A percentile compares a stretch with the other conserved stretches of the same genome.
phyloP scores from a whole-genome alignment of 78 protist species.

The slime mould (Dictyostelium discoideum) region DNA sequence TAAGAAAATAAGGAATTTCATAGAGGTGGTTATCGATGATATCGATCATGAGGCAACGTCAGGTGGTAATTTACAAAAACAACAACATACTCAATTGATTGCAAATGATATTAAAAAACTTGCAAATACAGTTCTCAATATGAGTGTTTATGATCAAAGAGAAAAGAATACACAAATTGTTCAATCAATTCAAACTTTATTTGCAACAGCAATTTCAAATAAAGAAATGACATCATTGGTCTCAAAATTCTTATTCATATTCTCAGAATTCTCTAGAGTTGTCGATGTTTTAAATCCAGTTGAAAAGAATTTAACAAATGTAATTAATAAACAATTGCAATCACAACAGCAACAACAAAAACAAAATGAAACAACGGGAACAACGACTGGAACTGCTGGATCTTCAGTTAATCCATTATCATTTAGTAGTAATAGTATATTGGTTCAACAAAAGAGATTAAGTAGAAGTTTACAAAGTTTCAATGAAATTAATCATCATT shows the following conservation, averaged over 20 bases:
- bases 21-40: background rate
- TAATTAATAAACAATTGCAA: background rate
- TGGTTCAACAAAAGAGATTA: background rate
- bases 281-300: conserved; percentile 73
- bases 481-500: background rate
- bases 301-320: background rate
- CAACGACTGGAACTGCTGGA: background rate
- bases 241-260: conserved; percentile 40
- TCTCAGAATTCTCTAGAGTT: conserved; percentile 74
- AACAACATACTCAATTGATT: background rate
- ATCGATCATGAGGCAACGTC: background rate
- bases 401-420: conserved; percentile 8
- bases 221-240: conserved; percentile 28
- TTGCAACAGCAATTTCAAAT: background rate
- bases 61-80: background rate
- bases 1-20: conserved; percentile 2
- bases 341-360: background rate
- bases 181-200: conserved; percentile 41
- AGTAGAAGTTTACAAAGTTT: conserved; percentile 54
- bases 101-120: conserved; percentile 4
- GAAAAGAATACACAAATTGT: conserved; percentile 42
- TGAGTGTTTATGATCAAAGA: conserved; percentile 48
- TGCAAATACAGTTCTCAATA: background rate
- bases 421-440: background rate
- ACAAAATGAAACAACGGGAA: background rate